Evolutionary conservation across 2,329 filamentous ascomycete species (phyloP).

Genomic region (Thelonectria discophora): DNA sequence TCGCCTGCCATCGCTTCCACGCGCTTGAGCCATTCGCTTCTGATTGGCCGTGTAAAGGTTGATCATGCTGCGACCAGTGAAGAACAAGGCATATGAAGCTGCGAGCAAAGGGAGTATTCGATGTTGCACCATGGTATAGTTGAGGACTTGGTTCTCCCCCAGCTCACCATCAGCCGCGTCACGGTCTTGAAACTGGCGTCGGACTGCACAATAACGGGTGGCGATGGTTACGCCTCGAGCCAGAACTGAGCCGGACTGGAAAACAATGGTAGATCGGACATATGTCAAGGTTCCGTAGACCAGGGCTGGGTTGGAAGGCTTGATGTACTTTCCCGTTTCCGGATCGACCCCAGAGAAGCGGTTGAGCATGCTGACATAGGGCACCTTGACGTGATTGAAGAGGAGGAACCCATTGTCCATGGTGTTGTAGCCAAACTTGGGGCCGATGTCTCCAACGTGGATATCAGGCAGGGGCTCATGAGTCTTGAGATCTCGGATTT

Average conservation of each 20-base stretch:
- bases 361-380: conserved; percentile 77
- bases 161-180: conserved; percentile 66
- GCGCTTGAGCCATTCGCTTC: conserved; percentile 64
- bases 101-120: conserved; percentile 77
- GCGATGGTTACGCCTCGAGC: conserved; percentile 82
- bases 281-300: conserved; percentile 81
- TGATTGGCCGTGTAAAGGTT: conserved; percentile 76
- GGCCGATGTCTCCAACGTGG: conserved; percentile 82
- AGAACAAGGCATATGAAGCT: conserved; percentile 80
- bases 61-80: conserved; percentile 82
- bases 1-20: conserved; percentile 53
- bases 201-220: conserved; percentile 75
- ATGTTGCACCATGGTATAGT: conserved; percentile 84
- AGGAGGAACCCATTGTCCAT: conserved; percentile 86
- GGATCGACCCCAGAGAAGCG: conserved; percentile 76
- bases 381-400: conserved; percentile 77
- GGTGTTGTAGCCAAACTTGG: conserved; percentile 81
- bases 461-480: conserved; percentile 74
- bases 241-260: conserved; percentile 75
- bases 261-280: conserved; percentile 77
- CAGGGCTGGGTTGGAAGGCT: conserved; percentile 71
- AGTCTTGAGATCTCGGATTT: conserved; percentile 75
- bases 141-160: conserved; percentile 78
- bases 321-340: conserved; percentile 72
- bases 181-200: conserved; percentile 80